phyloP scores from a whole-genome alignment of 768 basidiomycete species.

The Sistotremastrum niveocremeum region DNA sequence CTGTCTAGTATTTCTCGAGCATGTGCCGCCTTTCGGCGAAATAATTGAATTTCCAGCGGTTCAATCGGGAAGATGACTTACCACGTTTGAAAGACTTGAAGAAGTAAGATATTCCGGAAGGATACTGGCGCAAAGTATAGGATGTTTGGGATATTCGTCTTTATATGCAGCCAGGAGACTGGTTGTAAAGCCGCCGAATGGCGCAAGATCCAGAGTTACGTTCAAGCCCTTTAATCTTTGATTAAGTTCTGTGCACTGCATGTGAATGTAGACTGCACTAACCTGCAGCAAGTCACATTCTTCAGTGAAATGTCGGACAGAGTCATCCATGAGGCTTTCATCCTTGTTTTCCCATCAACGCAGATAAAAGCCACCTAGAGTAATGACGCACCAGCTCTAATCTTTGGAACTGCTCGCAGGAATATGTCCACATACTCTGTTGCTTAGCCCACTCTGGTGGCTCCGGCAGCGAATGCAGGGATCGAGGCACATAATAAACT shows the following conservation, averaged over 20 bases:
- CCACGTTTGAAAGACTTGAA: slow-evolving; percentile 26
- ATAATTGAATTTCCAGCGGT: not conserved
- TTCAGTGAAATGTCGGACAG: slow-evolving; percentile 54
- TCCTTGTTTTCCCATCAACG: slow-evolving; percentile 25
- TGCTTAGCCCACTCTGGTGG: slow-evolving; percentile 37
- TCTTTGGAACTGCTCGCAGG: slow-evolving; percentile 35
- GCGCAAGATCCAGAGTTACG: slow-evolving; percentile 28
- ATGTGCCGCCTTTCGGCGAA: slow-evolving; percentile 4
- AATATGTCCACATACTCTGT: slow-evolving; percentile 43
- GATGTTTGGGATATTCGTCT: slow-evolving; percentile 56
- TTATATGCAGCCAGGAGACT: slow-evolving; percentile 46
- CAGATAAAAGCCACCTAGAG: not conserved
- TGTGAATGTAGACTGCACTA: not conserved
- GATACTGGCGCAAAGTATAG: slow-evolving; percentile 42
- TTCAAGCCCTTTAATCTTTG: slow-evolving; percentile 61
- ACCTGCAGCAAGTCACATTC: slow-evolving; percentile 70
- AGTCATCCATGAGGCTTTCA: slow-evolving; percentile 52
- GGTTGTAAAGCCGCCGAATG: slow-evolving; percentile 53
- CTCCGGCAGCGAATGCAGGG: slow-evolving; percentile 52
- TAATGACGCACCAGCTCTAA: slow-evolving; percentile 37
- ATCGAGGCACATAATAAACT: slow-evolving; percentile 50
- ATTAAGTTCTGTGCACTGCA: not conserved
- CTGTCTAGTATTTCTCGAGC: slow-evolving; percentile 48
- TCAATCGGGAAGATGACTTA: slow-evolving; percentile 17
- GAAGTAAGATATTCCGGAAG: slow-evolving; percentile 32